Percentiles rank a stretch among this genome's conserved stretches.
Evolutionary conservation across 2,329 filamentous ascomycete species (phyloP).

Genomic region (Scedosporium dehoogii): DNA sequence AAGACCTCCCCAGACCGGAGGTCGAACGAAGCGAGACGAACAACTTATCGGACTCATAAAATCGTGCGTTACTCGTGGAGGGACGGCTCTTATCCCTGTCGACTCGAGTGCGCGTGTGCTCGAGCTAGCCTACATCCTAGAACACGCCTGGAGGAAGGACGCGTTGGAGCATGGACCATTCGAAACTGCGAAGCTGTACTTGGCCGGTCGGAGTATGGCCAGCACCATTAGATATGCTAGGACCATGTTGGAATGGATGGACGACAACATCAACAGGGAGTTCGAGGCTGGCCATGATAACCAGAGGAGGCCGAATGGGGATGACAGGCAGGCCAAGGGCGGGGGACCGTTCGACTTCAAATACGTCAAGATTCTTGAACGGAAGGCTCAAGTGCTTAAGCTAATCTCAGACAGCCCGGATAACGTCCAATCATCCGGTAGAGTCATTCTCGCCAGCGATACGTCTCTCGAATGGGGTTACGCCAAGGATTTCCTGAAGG

Average conservation of each 20-base stretch:
- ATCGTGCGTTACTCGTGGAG: conserved; percentile 67
- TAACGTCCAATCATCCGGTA: conserved; percentile 35
- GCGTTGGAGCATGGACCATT: conserved; percentile 41
- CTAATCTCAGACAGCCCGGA: conserved; percentile 41
- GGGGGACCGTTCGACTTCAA: conserved; percentile 82
- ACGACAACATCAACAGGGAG: conserved; percentile 85
- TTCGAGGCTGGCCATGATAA: conserved; percentile 64
- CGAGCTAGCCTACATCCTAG: conserved; percentile 83
- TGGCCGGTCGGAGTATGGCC: conserved; percentile 77
- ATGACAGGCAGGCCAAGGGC: conserved; percentile 37
- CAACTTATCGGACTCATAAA: conserved; percentile 74
- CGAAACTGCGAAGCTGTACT: conserved; percentile 54
- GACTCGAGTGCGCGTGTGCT: conserved; percentile 93
- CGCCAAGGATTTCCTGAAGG: conserved; percentile 67
- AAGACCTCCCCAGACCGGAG: conserved; percentile 57
- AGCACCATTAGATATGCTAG: conserved; percentile 84
- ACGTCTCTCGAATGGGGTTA: conserved; percentile 91
- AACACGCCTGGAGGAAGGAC: conserved; percentile 78
- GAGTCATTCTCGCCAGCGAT: conserved; percentile 87
- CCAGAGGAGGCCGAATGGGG: conserved; percentile 34
- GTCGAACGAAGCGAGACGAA: conserved; percentile 75
- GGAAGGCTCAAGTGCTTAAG: conserved; percentile 68
- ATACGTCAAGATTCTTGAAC: conserved; percentile 73
- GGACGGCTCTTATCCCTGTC: conserved; percentile 85
- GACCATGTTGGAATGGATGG: conserved; percentile 99